These are phyloP conservation scores for Metschnikowia henanensis DNA, from an alignment of 805 yeast species.

Conservation along the genomic window DNA sequence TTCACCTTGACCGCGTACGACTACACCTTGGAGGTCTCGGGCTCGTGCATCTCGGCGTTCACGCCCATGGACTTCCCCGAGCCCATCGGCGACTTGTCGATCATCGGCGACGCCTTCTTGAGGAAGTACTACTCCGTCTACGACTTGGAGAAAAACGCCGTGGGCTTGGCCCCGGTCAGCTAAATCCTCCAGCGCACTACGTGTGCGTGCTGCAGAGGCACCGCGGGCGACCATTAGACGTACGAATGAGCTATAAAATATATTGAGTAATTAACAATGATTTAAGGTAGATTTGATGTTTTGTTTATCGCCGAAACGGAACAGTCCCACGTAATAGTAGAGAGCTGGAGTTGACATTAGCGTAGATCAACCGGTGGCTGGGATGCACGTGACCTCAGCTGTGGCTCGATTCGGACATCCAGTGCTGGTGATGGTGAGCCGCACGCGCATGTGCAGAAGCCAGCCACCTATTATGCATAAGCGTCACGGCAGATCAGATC, in stretches of 20 bases:
- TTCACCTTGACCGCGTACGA: slow-evolving; percentile 89
- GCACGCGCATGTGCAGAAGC: slow-evolving; percentile 9
- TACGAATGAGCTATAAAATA: neutral
- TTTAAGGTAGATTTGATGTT: neutral
- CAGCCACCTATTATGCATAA: slow-evolving; percentile 18
- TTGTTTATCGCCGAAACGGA: no score
- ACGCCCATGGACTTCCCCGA: slow-evolving; percentile 97
- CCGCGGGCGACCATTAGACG: neutral
- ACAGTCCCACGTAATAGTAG: no score
- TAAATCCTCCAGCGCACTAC: slow-evolving; percentile 6
- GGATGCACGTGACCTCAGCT: no score
- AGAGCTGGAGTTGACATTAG: no score
- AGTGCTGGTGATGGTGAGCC: neutral
- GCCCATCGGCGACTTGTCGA: slow-evolving; percentile 95
- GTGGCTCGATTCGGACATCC: neutral
- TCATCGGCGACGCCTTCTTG: slow-evolving; percentile 96
- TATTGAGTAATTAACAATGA: neutral
- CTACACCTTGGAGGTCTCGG: slow-evolving; percentile 91
- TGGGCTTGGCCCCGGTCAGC: slow-evolving; percentile 84
- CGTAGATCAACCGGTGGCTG: no score
- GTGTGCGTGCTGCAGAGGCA: neutral
- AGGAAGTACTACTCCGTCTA: slow-evolving; percentile 93
- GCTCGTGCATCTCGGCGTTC: slow-evolving; percentile 94
- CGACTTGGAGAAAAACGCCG: slow-evolving; percentile 87
- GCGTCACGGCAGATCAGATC: neutral